Conservation (phyloP, 1,139 yeast species). For the Candida sanyaensis region DNA sequence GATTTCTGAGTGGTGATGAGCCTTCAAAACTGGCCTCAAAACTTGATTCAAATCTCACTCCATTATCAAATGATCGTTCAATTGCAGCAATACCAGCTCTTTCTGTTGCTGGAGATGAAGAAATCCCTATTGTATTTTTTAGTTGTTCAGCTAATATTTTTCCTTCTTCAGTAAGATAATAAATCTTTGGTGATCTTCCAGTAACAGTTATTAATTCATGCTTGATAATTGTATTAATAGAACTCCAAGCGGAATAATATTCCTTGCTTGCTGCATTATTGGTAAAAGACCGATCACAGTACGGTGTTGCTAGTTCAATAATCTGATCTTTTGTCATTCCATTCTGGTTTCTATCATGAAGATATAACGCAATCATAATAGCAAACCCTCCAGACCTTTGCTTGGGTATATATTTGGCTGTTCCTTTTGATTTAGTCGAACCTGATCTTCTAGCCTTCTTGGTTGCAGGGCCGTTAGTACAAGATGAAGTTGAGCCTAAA, state of each 20-base stretch:
- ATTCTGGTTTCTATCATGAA: slow-evolving; percentile 46
- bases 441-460: slow-evolving; percentile 21
- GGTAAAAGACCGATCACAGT: slow-evolving; percentile 66
- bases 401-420: slow-evolving; percentile 63
- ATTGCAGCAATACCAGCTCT: not conserved
- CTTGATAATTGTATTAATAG: slow-evolving; percentile 62
- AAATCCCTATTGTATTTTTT: slow-evolving; percentile 44
- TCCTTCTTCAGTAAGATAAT: slow-evolving; percentile 76
- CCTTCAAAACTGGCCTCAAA: slow-evolving; percentile 11
- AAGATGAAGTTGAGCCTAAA: slow-evolving; percentile 2
- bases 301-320: slow-evolving; percentile 55
- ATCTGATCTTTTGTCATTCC: slow-evolving; percentile 69
- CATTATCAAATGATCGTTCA: slow-evolving; percentile 39
- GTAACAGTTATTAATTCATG: slow-evolving; percentile 60
- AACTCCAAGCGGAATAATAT: slow-evolving; percentile 78
- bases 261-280: slow-evolving; percentile 62
- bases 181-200: slow-evolving; percentile 61
- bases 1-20: slow-evolving; percentile 8
- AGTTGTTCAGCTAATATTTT: slow-evolving; percentile 59
- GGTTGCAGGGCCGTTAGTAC: slow-evolving; percentile 20
- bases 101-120: slow-evolving; percentile 25
- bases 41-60: slow-evolving; percentile 27
- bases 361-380: slow-evolving; percentile 63
- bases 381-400: slow-evolving; percentile 88
- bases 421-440: not conserved